Percentiles rank a stretch among this genome's conserved stretches.
These are phyloP conservation scores for Bocquillonia castaneifolia DNA, from an alignment of 441 rosid species.

Conservation along the genomic window DNA sequence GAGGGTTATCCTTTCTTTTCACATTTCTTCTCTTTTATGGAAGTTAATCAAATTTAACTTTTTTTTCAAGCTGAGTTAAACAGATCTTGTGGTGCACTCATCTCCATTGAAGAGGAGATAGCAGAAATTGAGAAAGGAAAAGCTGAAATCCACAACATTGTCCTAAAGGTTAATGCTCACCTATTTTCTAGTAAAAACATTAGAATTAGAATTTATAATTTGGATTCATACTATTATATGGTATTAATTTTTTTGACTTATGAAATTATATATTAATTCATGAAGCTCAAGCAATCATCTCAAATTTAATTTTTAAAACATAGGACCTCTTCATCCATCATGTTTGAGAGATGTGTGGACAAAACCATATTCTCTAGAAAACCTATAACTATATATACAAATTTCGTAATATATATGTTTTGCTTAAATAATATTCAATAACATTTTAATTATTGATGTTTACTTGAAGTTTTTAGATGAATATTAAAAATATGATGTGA, in stretches of 20 bases:
- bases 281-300: neutral
- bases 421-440: too few relatives aligned
- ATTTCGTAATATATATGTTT: too few relatives aligned
- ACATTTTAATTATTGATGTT: too few relatives aligned
- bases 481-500: too few relatives aligned
- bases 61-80: conserved; percentile 80
- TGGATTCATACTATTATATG: neutral
- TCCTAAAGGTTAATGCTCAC: conserved; percentile 61
- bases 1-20: neutral
- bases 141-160: conserved; percentile 78
- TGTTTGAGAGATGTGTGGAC: conserved; percentile 90
- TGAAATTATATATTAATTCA: conserved; percentile 4
- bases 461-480: too few relatives aligned
- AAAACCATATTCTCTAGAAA: conserved; percentile 77
- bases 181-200: neutral
- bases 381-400: too few relatives aligned
- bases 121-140: conserved; percentile 86
- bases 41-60: conserved; percentile 12
- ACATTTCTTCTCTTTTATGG: conserved; percentile 10
- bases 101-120: conserved; percentile 90
- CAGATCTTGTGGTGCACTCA: conserved; percentile 89
- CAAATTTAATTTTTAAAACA: conserved; percentile 17
- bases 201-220: neutral
- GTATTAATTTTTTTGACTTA: neutral
- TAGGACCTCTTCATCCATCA: conserved; percentile 98